Evolutionary conservation across 345 rosid genomes (phyloP).

Genomic region (Reutealis trisperma): DNA sequence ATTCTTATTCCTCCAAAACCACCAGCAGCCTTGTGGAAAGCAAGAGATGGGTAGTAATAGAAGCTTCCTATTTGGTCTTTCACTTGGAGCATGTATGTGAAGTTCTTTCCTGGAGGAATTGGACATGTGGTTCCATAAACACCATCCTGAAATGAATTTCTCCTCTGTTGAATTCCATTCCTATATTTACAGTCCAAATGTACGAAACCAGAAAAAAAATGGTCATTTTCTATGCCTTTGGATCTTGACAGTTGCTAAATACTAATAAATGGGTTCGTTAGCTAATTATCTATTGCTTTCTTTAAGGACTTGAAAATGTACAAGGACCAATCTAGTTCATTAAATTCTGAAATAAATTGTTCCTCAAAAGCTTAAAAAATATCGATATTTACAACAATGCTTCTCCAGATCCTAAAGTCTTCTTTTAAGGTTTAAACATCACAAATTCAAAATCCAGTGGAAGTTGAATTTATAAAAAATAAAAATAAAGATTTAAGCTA

Average conservation of each 20-base stretch:
- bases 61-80: conserved; percentile 94
- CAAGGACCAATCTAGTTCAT: not conserved
- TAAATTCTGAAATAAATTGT: not conserved
- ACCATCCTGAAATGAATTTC: conserved; percentile 82
- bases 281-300: not conserved
- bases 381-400: not conserved
- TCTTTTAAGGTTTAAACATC: too few relatives aligned
- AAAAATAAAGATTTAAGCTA: too few relatives aligned
- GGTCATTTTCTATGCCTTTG: not conserved
- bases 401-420: too few relatives aligned
- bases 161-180: conserved; percentile 83
- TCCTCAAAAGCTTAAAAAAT: too few relatives aligned
- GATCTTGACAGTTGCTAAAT: not conserved
- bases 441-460: too few relatives aligned
- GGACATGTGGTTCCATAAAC: conserved; percentile 88
- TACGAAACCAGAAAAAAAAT: not conserved
- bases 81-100: conserved; percentile 73
- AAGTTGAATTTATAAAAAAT: too few relatives aligned
- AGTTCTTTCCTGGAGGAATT: conserved; percentile 82
- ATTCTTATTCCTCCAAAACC: conserved; percentile 79
- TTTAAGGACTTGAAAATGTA: not conserved
- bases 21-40: conserved; percentile 90
- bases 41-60: conserved; percentile 94
- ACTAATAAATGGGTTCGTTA: not conserved
- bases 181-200: conserved; percentile 29